Evolutionary conservation across 805 yeast genomes (phyloP).

Genomic region (Myxozyma geophila): DNA sequence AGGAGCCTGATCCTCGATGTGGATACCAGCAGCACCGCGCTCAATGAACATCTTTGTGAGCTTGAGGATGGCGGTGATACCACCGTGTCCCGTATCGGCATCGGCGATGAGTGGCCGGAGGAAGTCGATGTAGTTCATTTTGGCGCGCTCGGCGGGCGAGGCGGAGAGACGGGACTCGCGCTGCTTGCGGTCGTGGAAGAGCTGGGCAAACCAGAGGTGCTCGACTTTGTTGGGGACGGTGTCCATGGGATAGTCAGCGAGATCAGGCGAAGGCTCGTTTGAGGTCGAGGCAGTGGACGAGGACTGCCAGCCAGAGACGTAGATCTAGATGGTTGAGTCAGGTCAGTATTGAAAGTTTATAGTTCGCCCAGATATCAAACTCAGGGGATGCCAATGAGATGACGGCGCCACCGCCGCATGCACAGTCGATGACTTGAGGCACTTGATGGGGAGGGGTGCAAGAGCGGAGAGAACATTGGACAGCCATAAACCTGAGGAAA

Average conservation of each 20-base stretch:
- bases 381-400: conserved; percentile 2
- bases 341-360: not conserved
- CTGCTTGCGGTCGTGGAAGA: conserved; percentile 97
- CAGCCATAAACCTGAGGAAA: not conserved
- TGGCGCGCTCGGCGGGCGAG: conserved; percentile 66
- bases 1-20: conserved; percentile 98
- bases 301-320: conserved; percentile 98
- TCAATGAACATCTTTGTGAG: conserved; percentile 94
- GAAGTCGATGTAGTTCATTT: conserved; percentile 79
- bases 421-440: not conserved
- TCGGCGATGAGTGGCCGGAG: conserved; percentile 95
- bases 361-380: not conserved
- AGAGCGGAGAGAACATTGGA: not conserved
- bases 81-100: conserved; percentile 99
- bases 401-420: conserved; percentile 19
- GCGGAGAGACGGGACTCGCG: conserved; percentile 72
- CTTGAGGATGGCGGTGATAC: conserved; percentile 93
- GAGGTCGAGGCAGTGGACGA: conserved; percentile 97
- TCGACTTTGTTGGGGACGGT: conserved; percentile 98
- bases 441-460: not conserved
- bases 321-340: conserved; percentile 49
- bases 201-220: conserved; percentile 94
- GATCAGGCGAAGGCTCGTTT: conserved; percentile 97
- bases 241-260: conserved; percentile 98
- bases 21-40: conserved; percentile 98